Evolutionary conservation across 2,329 filamentous ascomycete species (phyloP).

Genomic region (Camillea tinctor): DNA sequence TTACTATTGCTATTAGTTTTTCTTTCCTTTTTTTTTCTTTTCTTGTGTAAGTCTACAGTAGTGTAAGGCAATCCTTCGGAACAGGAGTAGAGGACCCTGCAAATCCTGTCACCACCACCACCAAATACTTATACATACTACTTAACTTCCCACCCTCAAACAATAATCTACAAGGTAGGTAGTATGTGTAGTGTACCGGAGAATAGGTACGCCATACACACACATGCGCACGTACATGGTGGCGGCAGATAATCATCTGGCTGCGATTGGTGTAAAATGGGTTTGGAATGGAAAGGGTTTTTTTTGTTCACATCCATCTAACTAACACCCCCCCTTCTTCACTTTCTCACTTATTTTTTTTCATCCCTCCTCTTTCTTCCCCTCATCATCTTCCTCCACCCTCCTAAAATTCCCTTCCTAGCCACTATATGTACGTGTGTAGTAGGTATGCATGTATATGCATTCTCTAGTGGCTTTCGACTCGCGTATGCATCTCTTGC

Average conservation of each 20-base stretch:
- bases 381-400: too few relatives aligned
- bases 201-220: not conserved
- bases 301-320: too few relatives aligned
- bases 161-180: not conserved
- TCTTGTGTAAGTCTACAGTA: too few relatives aligned
- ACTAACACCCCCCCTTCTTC: too few relatives aligned
- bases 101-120: not conserved
- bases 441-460: not conserved
- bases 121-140: too few relatives aligned
- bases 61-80: not conserved
- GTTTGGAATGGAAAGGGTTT: too few relatives aligned
- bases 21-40: too few relatives aligned
- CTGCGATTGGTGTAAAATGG: not conserved
- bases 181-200: not conserved
- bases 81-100: not conserved
- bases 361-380: too few relatives aligned
- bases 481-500: slow-evolving; percentile 2
- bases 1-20: too few relatives aligned
- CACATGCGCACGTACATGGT: not conserved
- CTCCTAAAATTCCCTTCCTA: too few relatives aligned
- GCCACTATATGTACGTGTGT: not conserved
- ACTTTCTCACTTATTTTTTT: too few relatives aligned
- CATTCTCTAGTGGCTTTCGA: not conserved
- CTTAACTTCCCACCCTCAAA: not conserved
- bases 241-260: not conserved